A percentile compares a stretch with the other conserved stretches of the same genome.
Evolutionary conservation across 352 stramenopile genomes (phyloP).

Genomic region (Phytophthora pisi): DNA sequence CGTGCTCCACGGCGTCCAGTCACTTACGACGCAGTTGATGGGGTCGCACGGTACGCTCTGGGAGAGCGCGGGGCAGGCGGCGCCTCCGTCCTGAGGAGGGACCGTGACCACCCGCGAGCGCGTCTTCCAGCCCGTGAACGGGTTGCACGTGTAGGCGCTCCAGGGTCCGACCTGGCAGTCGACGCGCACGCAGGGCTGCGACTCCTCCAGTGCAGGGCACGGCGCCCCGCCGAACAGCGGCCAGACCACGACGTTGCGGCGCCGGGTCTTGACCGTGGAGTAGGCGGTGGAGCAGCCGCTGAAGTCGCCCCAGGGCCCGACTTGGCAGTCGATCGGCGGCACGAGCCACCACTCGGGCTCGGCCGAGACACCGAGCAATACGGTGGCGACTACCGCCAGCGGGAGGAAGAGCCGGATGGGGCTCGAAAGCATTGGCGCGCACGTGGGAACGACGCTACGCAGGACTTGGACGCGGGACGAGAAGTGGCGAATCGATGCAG

Average conservation of each 20-base stretch:
- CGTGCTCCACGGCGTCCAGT: constrained; percentile 47
- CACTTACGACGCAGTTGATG: constrained; percentile 48
- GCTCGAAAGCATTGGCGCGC: not conserved
- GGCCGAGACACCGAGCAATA: not conserved
- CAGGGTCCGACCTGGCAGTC: constrained; percentile 46
- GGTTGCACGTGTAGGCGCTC: constrained; percentile 39
- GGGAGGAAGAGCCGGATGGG: not conserved
- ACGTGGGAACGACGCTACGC: not conserved
- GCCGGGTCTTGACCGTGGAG: constrained; percentile 44
- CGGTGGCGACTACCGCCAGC: not conserved
- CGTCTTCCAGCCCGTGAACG: constrained; percentile 36
- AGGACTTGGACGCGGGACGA: not conserved
- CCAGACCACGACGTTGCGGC: constrained; percentile 36
- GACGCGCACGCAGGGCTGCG: constrained; percentile 47
- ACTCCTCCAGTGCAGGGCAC: constrained; percentile 53
- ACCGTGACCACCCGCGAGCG: constrained; percentile 39
- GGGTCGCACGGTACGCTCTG: constrained; percentile 45
- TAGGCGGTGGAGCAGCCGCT: constrained; percentile 31
- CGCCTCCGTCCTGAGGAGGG: constrained; percentile 31
- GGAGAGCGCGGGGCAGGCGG: constrained; percentile 29
- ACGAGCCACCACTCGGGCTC: not conserved
- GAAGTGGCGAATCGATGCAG: not conserved
- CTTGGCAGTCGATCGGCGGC: constrained; percentile 35
- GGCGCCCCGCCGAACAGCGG: constrained; percentile 36
- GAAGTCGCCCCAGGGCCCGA: constrained; percentile 49